A percentile compares a stretch with the other conserved stretches of the same genome.
phyloP scores from a whole-genome alignment of 257 asterid species.

The Solanum sejunctum region DNA sequence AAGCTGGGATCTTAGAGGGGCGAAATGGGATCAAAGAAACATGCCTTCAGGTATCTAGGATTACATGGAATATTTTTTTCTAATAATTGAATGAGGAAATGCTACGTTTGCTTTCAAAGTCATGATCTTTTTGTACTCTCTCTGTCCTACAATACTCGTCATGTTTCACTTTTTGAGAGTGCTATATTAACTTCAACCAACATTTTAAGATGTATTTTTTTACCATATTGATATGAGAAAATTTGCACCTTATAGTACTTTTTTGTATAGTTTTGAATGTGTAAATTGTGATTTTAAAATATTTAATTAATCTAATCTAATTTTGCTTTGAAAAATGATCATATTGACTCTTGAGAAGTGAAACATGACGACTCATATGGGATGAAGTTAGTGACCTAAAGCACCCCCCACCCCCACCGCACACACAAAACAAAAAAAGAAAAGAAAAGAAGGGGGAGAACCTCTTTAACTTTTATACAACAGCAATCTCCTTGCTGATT shows the following conservation, averaged over 20 bases:
- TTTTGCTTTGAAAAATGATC: not conserved
- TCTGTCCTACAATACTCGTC: not conserved
- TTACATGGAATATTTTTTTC: not conserved
- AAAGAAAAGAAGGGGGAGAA: not conserved
- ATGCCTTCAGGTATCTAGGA: slow-evolving; percentile 78
- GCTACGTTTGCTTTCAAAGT: not conserved
- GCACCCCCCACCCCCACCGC: not conserved
- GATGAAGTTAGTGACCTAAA: not conserved
- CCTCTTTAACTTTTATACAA: not conserved
- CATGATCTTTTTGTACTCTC: not conserved
- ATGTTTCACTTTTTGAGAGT: not conserved
- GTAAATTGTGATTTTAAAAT: not conserved
- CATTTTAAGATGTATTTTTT: not conserved
- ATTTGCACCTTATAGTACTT: not conserved
- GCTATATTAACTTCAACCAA: not conserved
- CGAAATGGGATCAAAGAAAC: slow-evolving; percentile 99
- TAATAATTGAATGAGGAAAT: not conserved
- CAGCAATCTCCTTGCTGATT: not conserved
- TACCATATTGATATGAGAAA: not conserved
- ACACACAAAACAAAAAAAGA: not conserved
- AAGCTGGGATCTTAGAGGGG: slow-evolving; percentile 99
- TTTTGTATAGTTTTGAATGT: not conserved
- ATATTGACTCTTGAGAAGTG: not conserved
- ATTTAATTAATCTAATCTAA: not conserved
- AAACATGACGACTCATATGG: not conserved